A percentile compares a stretch with the other conserved stretches of the same genome.
These are phyloP conservation scores for Mortierella sp. DNA, from an alignment of 371 early-diverging fungal species.

Conservation along the genomic window DNA sequence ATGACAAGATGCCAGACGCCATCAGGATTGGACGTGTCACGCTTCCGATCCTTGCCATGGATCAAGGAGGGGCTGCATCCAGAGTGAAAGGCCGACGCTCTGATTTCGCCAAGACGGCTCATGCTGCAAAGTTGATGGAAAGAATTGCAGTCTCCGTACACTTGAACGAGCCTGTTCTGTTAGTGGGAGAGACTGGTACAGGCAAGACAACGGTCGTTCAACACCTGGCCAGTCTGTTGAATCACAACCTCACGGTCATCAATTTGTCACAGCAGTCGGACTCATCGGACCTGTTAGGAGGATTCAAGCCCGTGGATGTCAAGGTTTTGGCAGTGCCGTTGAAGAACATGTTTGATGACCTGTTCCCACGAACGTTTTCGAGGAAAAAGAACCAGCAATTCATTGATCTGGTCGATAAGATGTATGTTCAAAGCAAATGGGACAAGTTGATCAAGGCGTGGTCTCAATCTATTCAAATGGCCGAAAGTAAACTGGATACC, in stretches of 20 bases:
- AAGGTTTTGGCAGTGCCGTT: slow-evolving; percentile 82
- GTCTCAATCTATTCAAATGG: slow-evolving; percentile 38
- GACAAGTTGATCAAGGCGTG: slow-evolving; percentile 78
- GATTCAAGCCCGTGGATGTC: slow-evolving; percentile 96
- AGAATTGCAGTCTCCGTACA: slow-evolving; percentile 84
- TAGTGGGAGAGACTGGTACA: slow-evolving; percentile 99
- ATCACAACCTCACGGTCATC: slow-evolving; percentile 87
- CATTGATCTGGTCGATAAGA: slow-evolving; percentile 79
- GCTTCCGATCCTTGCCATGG: slow-evolving; percentile 55
- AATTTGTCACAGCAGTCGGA: slow-evolving; percentile 99
- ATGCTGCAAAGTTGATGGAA: slow-evolving; percentile 84
- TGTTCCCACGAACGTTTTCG: slow-evolving; percentile 91
- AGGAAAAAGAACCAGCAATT: slow-evolving; percentile 87
- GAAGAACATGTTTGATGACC: slow-evolving; percentile 83
- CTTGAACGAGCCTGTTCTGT: slow-evolving; percentile 87
- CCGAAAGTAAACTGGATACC: slow-evolving; percentile 35
- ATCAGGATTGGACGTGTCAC: slow-evolving; percentile 79
- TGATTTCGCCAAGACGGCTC: slow-evolving; percentile 85
- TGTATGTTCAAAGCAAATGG: slow-evolving; percentile 83
- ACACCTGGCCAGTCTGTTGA: slow-evolving; percentile 85
- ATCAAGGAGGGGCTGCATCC: slow-evolving; percentile 20
- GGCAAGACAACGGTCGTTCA: slow-evolving; percentile 99
- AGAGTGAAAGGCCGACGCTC: slow-evolving; percentile 49
- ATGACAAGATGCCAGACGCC: slow-evolving; percentile 52
- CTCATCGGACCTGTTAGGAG: slow-evolving; percentile 96